Conservation (phyloP, 2,329 filamentous ascomycete genomes). For the Mycosphaerella arachidis region DNA sequence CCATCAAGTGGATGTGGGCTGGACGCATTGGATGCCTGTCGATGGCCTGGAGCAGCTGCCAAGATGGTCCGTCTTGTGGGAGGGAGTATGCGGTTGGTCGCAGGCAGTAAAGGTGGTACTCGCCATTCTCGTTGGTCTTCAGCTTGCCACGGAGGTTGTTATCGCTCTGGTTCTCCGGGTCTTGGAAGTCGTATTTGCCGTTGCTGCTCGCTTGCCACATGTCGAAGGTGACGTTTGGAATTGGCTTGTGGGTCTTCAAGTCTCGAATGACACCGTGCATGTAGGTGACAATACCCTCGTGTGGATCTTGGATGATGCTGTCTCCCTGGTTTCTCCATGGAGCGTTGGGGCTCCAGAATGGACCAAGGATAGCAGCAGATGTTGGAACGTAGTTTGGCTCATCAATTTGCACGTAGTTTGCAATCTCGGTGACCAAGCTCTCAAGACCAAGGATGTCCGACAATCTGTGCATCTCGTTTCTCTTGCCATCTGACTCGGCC, state of each 20-base stretch:
- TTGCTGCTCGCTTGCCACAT: slow-evolving; percentile 75
- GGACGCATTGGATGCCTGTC: slow-evolving; percentile 58
- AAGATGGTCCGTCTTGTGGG: slow-evolving; percentile 59
- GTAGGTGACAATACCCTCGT: slow-evolving; percentile 55
- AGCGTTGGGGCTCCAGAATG: slow-evolving; percentile 68
- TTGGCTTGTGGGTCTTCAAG: slow-evolving; percentile 59
- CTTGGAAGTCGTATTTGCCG: slow-evolving; percentile 67
- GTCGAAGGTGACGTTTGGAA: slow-evolving; percentile 66
- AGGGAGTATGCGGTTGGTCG: slow-evolving; percentile 70
- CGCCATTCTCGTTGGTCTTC: slow-evolving; percentile 63
- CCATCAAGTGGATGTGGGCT: slow-evolving; percentile 52
- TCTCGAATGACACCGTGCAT: slow-evolving; percentile 68
- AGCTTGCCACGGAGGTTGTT: slow-evolving; percentile 78
- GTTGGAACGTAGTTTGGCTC: slow-evolving; percentile 61
- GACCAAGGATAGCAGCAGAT: slow-evolving; percentile 71
- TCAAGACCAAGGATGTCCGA: slow-evolving; percentile 72
- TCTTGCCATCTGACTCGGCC: slow-evolving; percentile 54
- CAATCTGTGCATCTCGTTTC: slow-evolving; percentile 70
- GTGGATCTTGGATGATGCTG: slow-evolving; percentile 60
- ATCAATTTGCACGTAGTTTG: slow-evolving; percentile 57
- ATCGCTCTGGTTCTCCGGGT: slow-evolving; percentile 63
- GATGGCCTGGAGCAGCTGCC: slow-evolving; percentile 49
- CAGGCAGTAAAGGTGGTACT: slow-evolving; percentile 70
- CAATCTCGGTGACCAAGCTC: slow-evolving; percentile 64
- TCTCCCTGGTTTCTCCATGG: slow-evolving; percentile 65